Evolutionary conservation across 768 basidiomycete species (phyloP).

Genomic region (Boletus reticulatus): DNA sequence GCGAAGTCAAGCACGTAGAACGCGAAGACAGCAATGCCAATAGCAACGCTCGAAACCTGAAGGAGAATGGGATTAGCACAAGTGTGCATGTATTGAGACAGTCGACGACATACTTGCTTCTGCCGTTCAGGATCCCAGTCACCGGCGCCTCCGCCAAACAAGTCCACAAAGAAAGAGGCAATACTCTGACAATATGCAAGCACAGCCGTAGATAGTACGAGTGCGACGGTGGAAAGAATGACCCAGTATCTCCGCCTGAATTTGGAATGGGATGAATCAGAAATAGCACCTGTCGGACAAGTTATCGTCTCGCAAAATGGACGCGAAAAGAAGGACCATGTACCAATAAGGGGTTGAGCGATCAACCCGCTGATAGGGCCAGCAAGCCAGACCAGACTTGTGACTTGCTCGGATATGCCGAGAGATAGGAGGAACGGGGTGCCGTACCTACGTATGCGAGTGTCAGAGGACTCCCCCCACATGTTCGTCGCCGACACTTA

Average conservation of each 20-base stretch:
- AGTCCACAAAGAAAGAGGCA: slow-evolving; percentile 72
- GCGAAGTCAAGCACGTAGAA: slow-evolving; percentile 97
- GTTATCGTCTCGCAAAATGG: slow-evolving; percentile 1
- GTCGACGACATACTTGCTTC: slow-evolving; percentile 45
- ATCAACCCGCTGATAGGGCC: slow-evolving; percentile 94
- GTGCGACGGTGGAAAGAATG: slow-evolving; percentile 76
- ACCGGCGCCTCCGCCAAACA: slow-evolving; percentile 70
- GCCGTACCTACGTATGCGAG: slow-evolving; percentile 65
- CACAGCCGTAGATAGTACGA: slow-evolving; percentile 72
- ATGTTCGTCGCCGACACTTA: slow-evolving; percentile 36
- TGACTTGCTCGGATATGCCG: slow-evolving; percentile 84
- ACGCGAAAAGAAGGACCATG: not conserved
- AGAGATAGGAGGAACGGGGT: slow-evolving; percentile 87
- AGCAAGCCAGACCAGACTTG: slow-evolving; percentile 93
- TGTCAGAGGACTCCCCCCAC: slow-evolving; percentile 1
- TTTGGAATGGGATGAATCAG: slow-evolving; percentile 88
- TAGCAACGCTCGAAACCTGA: slow-evolving; percentile 69
- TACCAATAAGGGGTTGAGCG: slow-evolving; percentile 98
- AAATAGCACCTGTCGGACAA: slow-evolving; percentile 72
- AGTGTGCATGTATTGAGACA: not conserved
- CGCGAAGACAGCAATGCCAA: slow-evolving; percentile 80
- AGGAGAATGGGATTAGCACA: not conserved
- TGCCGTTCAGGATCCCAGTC: slow-evolving; percentile 84
- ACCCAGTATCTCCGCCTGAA: slow-evolving; percentile 95
- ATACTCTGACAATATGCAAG: slow-evolving; percentile 82